Evolutionary conservation across 768 basidiomycete genomes (phyloP).

Genomic region (Suillus subaureus): DNA sequence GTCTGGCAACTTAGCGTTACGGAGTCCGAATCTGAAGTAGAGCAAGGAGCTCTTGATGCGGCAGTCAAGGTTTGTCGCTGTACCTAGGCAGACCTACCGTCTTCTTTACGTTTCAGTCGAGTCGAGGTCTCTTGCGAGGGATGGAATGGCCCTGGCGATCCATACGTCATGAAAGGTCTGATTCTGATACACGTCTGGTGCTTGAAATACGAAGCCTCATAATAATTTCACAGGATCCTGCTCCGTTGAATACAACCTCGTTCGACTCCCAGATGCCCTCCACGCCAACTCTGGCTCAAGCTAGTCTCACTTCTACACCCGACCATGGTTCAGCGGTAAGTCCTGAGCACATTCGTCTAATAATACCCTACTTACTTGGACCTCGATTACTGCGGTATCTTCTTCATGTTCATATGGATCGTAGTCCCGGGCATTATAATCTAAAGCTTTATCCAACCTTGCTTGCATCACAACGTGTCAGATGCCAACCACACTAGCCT

Average conservation of each 20-base stretch:
- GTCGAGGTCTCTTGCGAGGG: constrained; percentile 92
- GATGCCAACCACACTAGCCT: constrained; percentile 29
- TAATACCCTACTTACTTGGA: constrained; percentile 33
- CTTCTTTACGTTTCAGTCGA: constrained; percentile 77
- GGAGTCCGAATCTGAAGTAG: too few species aligned
- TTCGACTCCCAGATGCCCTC: constrained; percentile 56
- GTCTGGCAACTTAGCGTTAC: too few species aligned
- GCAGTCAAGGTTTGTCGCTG: too few species aligned
- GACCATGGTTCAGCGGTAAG: constrained; percentile 27
- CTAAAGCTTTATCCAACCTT: constrained; percentile 62
- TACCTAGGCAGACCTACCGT: constrained; percentile 84
- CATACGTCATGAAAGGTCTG: constrained; percentile 81
- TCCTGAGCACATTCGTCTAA: background rate
- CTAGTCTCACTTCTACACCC: constrained; percentile 15
- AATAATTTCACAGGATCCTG: constrained; percentile 66
- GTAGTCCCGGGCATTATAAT: constrained; percentile 51
- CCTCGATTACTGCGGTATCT: constrained; percentile 47
- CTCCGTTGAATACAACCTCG: constrained; percentile 80
- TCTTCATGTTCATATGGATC: constrained; percentile 63
- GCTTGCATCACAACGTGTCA: constrained; percentile 38
- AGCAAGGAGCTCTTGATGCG: too few species aligned
- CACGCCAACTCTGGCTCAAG: constrained; percentile 19
- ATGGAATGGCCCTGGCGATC: constrained; percentile 81
- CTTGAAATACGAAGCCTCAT: background rate
- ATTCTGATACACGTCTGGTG: background rate